Percentiles rank a stretch among this genome's conserved stretches.
phyloP scores from a whole-genome alignment of 164 flowering plant genomes.

The Aristolochia californica region DNA sequence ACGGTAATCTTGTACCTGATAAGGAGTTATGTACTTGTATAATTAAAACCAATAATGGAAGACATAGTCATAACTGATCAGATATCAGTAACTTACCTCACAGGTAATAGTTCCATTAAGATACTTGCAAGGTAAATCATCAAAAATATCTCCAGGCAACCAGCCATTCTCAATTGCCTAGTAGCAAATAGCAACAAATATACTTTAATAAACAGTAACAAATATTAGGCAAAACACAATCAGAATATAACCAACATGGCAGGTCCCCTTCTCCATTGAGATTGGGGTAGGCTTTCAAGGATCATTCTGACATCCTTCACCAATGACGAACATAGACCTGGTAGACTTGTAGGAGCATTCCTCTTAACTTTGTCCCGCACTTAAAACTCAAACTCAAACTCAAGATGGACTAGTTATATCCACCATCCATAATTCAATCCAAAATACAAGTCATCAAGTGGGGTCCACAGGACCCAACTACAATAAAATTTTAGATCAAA shows the following conservation, averaged over 20 bases:
- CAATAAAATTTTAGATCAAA: too few species aligned
- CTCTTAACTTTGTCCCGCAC: too few species aligned
- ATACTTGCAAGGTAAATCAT: constrained; percentile 85
- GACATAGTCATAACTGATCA: too few species aligned
- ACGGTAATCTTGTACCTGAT: constrained; percentile 77
- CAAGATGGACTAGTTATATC: too few species aligned
- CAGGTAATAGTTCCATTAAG: constrained; percentile 59
- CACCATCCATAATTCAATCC: too few species aligned
- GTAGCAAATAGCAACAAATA: constrained; percentile 7
- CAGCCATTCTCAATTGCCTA: constrained; percentile 92
- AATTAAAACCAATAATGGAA: neutral
- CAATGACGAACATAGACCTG: neutral
- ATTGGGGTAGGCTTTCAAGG: neutral
- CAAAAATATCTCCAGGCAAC: constrained; percentile 76
- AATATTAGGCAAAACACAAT: neutral
- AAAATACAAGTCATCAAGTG: too few species aligned
- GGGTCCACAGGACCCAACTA: too few species aligned
- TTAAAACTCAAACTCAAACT: too few species aligned
- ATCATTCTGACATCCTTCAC: neutral
- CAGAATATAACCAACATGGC: neutral
- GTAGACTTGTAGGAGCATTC: too few species aligned
- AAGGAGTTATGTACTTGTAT: neutral
- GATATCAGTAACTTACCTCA: constrained; percentile 41
- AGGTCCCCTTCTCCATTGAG: neutral
- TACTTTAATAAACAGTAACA: neutral